Evolutionary conservation across 257 asterid species (phyloP), one percentile per base, ranked within the genome.

Genomic region (Buddleja alternifolia): DNA sequence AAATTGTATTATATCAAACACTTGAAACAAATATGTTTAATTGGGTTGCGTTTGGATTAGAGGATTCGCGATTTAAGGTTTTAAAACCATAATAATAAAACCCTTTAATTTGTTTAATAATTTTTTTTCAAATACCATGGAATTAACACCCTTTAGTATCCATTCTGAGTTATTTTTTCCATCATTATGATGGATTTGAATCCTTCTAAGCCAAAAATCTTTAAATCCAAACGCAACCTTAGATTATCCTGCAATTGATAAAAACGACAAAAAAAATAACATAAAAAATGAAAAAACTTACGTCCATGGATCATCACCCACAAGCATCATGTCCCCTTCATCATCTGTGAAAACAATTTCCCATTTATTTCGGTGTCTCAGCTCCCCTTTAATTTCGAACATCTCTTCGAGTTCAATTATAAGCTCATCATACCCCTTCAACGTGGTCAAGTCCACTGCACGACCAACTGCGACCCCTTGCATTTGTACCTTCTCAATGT

Each of bases 261-360:
- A 23, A 67, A 14, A 39, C 11, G 37, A 0, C 14, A 1, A 61
- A 42, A 1, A 5, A 29, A 29, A 1, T 1, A 16, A 11, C 3
- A 15, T 11, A 41, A 6, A n/a, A n/a, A n/a, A n/a, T n/a, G n/a
- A n/a, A n/a, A n/a, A 34, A 10, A 77, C 95, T 83, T 83, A 88
- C 95, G 29, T 80, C 95, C 95, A 88, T 14, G 95, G 95, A 73
- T 88, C 80, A 37, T 88, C 95, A 4, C 87, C 95, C 92, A 88
- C 75, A 8, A 82, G 88, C 95, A 88, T 88, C 84, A 69, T 76
- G 71, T 88, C 92, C 64, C 92, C 95, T 72, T 85, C 95, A 41
- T 83, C 85, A 63, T 88, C 95, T 25, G 88, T 88, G 36, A 85
- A 88, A 7, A 85, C 81, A 14, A 88, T 71, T 57, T 82, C 90